Percentiles rank a stretch among this genome's conserved stretches.
phyloP scores from a whole-genome alignment of 306 rosid genomes.

The Clitoria ternatea region DNA sequence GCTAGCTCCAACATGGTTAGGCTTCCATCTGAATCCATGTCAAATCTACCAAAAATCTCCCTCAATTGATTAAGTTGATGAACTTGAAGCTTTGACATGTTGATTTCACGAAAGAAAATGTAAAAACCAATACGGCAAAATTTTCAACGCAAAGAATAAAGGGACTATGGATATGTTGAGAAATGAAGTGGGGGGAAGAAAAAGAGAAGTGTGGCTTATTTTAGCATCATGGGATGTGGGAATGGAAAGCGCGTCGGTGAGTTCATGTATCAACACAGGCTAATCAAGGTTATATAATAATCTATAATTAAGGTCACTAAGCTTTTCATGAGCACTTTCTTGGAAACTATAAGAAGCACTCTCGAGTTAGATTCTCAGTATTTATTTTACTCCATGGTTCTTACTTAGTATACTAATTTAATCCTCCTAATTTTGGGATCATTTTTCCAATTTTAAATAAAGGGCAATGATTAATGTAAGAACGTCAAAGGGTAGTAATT shows the following conservation, averaged over 20 bases:
- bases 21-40: constrained; percentile 87
- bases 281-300: background rate
- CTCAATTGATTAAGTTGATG: constrained; percentile 51
- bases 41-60: constrained; percentile 63
- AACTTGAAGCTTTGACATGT: constrained; percentile 43
- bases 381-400: background rate
- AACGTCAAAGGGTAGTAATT: too few relatives aligned
- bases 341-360: constrained; percentile 21
- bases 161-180: background rate
- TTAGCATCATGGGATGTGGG: background rate
- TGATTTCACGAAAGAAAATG: background rate
- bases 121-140: background rate
- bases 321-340: constrained; percentile 9
- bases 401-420: background rate
- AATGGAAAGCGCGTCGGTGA: constrained; percentile 33
- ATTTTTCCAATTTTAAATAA: background rate
- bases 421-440: background rate
- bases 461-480: background rate
- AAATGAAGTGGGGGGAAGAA: background rate
- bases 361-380: background rate
- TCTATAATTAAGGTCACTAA: background rate
- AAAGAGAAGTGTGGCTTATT: background rate
- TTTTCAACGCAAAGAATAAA: background rate
- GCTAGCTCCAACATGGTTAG: constrained; percentile 78
- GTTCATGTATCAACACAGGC: background rate